Evolutionary conservation across 2,329 filamentous ascomycete genomes (phyloP), one percentile per base, ranked within the genome.

Genomic region (Fusarium sp.): DNA sequence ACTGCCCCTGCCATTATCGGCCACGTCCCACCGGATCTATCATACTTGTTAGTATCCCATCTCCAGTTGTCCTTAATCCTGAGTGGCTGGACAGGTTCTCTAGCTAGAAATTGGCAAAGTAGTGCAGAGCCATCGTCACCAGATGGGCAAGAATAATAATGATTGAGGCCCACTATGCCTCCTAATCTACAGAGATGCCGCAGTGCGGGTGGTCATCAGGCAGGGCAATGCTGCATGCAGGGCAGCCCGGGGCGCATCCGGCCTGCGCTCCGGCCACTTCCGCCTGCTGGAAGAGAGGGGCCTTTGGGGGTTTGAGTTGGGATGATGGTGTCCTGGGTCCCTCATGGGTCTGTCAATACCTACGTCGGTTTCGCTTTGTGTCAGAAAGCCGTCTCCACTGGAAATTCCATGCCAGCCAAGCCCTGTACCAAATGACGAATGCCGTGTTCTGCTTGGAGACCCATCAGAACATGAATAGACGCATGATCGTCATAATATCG

Each of bases 401-500:
- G 15, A 54, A 59, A 16, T 30, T 46, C 41, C n/a, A 47, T 30
- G 23, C 18, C n/a, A 23, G 28, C 18, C n/a, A 23, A 23, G 18
- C 31, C 31, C 23, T 51, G 48, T 37, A n/a, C 15, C 9, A 52
- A 52, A 39, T 37, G 48, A 28, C 31, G 48, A 39, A 52, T 52
- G 48, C 48, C 48, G 48, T 44, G 13, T 52, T 43, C n/a, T 28
- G 16, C 9, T 39, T 10, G 48, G 18, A 23, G 48, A 39, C 48
- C 48, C 48, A 39, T 39, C 23, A 16, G 27, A 30, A 53, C 12
- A 53, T 41, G 50, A 40, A 53, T 53, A 41, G 50, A 53, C 15
- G 55, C 53, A 62, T 53, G 61, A 70, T 69, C 66, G 52, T 65
- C 66, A 62, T 66, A 66, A 62, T 23, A 4, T 23, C 69, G 52